phyloP scores from a whole-genome alignment of 129 eudicot genomes.

The Flaveria brownii region DNA sequence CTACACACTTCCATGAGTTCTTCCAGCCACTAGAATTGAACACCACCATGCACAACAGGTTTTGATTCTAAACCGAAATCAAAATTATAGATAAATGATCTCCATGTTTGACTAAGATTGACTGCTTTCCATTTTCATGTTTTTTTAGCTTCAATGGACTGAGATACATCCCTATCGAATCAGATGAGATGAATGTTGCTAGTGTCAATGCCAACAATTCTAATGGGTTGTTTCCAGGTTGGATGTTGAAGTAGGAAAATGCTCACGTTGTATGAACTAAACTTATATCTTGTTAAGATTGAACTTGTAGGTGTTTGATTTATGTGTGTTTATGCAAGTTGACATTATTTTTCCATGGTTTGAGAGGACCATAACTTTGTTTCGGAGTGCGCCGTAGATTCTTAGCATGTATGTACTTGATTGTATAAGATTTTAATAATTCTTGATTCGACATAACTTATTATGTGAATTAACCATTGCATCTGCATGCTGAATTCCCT shows the following conservation, averaged over 20 bases:
- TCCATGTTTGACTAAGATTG: not conserved
- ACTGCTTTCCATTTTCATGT: not conserved
- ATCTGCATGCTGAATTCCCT: no score
- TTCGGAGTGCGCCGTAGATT: slow-evolving; percentile 16
- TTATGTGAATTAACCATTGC: not conserved
- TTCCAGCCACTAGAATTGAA: slow-evolving; percentile 45
- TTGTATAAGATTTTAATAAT: slow-evolving; percentile 28
- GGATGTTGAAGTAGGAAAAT: slow-evolving; percentile 43
- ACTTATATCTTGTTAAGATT: slow-evolving; percentile 12
- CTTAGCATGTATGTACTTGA: slow-evolving; percentile 31
- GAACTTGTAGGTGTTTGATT: slow-evolving; percentile 31
- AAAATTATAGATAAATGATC: not conserved
- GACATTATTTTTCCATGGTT: slow-evolving; percentile 13
- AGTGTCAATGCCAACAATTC: slow-evolving; percentile 31
- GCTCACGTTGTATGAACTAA: slow-evolving; percentile 1
- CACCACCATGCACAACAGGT: slow-evolving; percentile 46
- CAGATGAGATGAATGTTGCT: slow-evolving; percentile 38
- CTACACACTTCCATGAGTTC: slow-evolving; percentile 43
- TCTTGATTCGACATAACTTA: slow-evolving; percentile 21
- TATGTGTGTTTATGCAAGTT: slow-evolving; percentile 34
- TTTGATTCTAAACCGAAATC: not conserved
- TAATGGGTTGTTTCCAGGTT: slow-evolving; percentile 46
- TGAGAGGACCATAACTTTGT: slow-evolving; percentile 20
- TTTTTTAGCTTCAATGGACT: slow-evolving; percentile 21
- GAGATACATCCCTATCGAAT: slow-evolving; percentile 41